Evolutionary conservation across 140 eudicot species (phyloP), one percentile per base, ranked within the genome.

Genomic region (Artemisia princeps): DNA sequence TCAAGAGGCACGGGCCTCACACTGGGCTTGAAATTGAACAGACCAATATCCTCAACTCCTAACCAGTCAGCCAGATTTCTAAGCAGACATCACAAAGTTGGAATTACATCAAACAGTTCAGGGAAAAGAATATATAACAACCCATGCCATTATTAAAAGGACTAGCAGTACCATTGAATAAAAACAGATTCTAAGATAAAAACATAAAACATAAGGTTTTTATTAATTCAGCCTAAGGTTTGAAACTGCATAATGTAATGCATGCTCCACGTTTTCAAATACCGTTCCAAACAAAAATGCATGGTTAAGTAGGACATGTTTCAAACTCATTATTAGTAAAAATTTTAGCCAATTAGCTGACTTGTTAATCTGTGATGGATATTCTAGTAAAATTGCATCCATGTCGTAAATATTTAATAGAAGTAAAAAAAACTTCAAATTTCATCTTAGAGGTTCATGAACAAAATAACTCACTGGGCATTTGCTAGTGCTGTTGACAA

Each of bases 31-130:
- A 92, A 92, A 77, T 92, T 92, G 70, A 88, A 88, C 30, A 92
- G 78, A 68, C 98, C 98, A 76, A 23, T 70, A 51, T 88, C 96
- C 67, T 83, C 95, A 30, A 92, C 98, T 55, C 98, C 98, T 69
- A 92, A 74, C 98, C 98, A 92, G 73, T 91, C 96, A 64, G 98
- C 94, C 79, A 91, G 84, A 76, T 92, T 89, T 73, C 98, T 92
- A 64, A 22, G 64, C 44, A 60, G 19, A 69, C 42, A 65, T 42
- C n/a, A 65, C 53, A 69, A 60, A 12, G 58, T 11, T 53, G 52
- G 42, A 46, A 58, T n/a, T 53, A 58, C 2, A 42, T 42, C 42
- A 28, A 19, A 57, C 2, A 10, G 16, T 20, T 57, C 30, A 57
- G 15, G 53, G 54, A 13, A 69, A 42, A 33, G 33, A 55, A 2